Evolutionary conservation across 2,329 filamentous ascomycete species (phyloP), one percentile per base, ranked within the genome.

Genomic region (Didymella lethalis): DNA sequence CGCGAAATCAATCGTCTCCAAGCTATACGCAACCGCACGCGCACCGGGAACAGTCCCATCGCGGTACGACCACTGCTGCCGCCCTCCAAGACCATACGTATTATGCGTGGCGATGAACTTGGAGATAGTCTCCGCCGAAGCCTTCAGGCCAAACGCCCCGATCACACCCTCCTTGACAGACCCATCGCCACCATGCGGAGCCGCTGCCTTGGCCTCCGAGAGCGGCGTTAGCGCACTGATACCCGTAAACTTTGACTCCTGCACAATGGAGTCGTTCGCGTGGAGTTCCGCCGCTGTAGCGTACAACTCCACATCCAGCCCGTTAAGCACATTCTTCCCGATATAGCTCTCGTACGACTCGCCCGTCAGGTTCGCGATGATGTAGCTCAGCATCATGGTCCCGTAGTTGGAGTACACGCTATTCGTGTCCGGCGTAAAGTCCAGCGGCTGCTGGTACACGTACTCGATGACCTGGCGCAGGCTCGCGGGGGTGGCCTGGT

Each of bases 401-500:
- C 61, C 62, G 46, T 62, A 68, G 54, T 69, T 69, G 3, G 61
- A 64, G 55, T 67, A 69, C 7, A 38, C 60, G 23, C 25, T 44
- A 48, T 64, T 46, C 51, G 41, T 26, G 10, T 65, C 65, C 0
- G 63, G 67, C 4, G 62, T 62, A 54, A 61, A 71, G 52, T 69
- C 65, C 11, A 69, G 57, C 12, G 61, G 63, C 28, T 47, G 52
- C 11, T 54, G 48, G 28, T 44, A 52, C n/a, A 64, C 45, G 36
- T 66, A 67, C 23, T 71, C 64, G 50, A 71, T 64, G 38, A 68
- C 38, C 41, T 68, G 63, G 7, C 54, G 56, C 25, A 71, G 59
- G 0, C 63, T 63, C 7, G 61, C 64, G 2, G 67, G 64, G 0
- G 55, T 60, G 8, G 62, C 34, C 26, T 64, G 60, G n/a, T 64